Evolutionary conservation across 441 rosid species (phyloP).

Genomic region (Euphorbia neoarborescens): DNA sequence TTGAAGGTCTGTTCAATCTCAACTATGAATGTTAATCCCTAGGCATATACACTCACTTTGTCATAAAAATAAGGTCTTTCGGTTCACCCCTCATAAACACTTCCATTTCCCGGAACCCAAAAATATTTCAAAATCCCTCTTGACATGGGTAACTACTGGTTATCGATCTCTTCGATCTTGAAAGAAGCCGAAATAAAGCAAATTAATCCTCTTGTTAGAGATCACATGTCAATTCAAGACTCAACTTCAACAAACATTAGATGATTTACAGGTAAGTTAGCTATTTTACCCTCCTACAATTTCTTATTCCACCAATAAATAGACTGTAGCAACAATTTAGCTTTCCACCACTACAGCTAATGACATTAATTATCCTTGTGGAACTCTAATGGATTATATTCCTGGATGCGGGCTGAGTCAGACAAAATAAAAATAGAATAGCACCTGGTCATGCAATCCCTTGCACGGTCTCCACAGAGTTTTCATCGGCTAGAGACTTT

Average conservation of each 20-base stretch:
- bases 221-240: background rate
- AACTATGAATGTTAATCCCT: conserved; percentile 13
- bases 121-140: conserved; percentile 2
- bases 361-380: conserved; percentile 21
- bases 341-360: conserved; percentile 24
- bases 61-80: background rate
- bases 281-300: conserved; percentile 23
- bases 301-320: conserved; percentile 25
- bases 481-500: conserved; percentile 14
- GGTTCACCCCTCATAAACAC: background rate
- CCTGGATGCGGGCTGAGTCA: conserved; percentile 17
- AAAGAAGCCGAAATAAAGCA: background rate
- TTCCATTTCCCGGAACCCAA: conserved; percentile 1
- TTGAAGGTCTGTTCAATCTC: background rate
- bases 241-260: conserved; percentile 23
- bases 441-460: conserved; percentile 21
- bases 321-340: conserved; percentile 21
- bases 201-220: conserved; percentile 7
- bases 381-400: conserved; percentile 17
- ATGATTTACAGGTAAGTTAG: conserved; percentile 32
- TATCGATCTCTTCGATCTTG: background rate
- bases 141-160: conserved; percentile 12
- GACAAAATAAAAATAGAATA: conserved; percentile 22
- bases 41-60: background rate
- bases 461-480: conserved; percentile 14